Conservation (phyloP, 2,329 filamentous ascomycete genomes). For the Colletotrichum sansevieriae region DNA sequence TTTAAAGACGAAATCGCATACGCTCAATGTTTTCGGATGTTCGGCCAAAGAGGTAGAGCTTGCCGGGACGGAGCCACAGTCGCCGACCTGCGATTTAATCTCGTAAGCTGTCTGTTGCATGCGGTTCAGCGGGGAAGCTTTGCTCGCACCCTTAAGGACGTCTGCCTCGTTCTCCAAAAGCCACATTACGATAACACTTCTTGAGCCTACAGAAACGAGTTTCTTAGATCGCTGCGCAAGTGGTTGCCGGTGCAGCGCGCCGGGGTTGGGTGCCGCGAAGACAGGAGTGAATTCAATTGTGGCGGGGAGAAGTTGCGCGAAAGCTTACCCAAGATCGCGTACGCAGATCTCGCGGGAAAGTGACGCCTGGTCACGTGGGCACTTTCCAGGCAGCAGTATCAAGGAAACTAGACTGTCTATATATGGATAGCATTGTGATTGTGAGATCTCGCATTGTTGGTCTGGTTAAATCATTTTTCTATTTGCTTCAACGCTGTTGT, state of each 20-base stretch:
- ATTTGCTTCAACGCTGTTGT: no score
- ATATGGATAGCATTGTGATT: no score
- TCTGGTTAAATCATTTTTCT: no score
- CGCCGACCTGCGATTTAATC: conserved; percentile 55
- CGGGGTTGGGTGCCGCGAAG: conserved; percentile 13
- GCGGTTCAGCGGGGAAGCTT: not conserved
- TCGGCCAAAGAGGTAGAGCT: conserved; percentile 87
- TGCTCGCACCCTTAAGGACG: conserved; percentile 59
- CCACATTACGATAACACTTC: conserved; percentile 66
- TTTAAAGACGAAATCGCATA: conserved; percentile 50
- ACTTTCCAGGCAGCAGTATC: conserved; percentile 26
- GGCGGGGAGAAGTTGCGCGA: conserved; percentile 35
- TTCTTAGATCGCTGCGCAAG: conserved; percentile 15
- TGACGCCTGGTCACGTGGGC: conserved; percentile 45
- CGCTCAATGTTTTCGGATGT: conserved; percentile 71
- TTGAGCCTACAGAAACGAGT: not conserved
- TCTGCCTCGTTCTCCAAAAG: conserved; percentile 70
- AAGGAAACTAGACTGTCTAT: no score
- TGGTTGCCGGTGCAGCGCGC: conserved; percentile 2
- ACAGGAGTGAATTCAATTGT: not conserved
- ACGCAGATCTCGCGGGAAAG: conserved; percentile 27
- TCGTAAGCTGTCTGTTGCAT: conserved; percentile 30
- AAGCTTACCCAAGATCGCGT: conserved; percentile 17
- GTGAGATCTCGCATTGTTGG: no score
- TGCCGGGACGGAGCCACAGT: conserved; percentile 88